phyloP scores from a whole-genome alignment of 2,329 filamentous ascomycete species.

The Apiospora marii region DNA sequence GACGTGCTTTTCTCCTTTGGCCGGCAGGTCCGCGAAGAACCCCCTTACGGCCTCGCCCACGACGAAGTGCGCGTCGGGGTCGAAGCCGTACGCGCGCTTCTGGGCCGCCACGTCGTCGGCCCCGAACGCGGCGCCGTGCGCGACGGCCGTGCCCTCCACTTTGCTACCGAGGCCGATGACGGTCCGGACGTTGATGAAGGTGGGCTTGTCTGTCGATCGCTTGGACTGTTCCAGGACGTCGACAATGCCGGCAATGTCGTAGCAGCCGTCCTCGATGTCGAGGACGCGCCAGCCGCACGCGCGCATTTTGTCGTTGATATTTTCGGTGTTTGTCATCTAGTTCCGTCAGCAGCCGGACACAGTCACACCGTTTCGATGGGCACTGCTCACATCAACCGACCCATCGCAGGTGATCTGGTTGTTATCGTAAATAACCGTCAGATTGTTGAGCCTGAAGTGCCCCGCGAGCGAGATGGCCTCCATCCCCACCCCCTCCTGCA shows the following conservation, averaged over 20 bases:
- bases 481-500: conserved; percentile 62
- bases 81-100: conserved; percentile 58
- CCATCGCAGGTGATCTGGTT: conserved; percentile 66
- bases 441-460: conserved; percentile 58
- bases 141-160: conserved; percentile 55
- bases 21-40: conserved; percentile 60
- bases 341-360: not conserved
- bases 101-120: conserved; percentile 59
- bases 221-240: conserved; percentile 52
- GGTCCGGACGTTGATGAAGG: conserved; percentile 65
- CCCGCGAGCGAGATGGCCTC: conserved; percentile 63
- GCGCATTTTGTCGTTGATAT: conserved; percentile 62
- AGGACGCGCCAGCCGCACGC: conserved; percentile 62
- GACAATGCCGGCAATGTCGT: conserved; percentile 55
- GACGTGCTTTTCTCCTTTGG: conserved; percentile 54
- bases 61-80: conserved; percentile 56
- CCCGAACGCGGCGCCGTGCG: conserved; percentile 66
- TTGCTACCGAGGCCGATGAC: conserved; percentile 61
- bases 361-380: too few relatives aligned
- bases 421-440: conserved; percentile 64
- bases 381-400: conserved; percentile 50
- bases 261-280: conserved; percentile 57
- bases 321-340: conserved; percentile 55
- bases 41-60: conserved; percentile 54
- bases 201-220: conserved; percentile 51